Base-by-base conservation (phyloP, 1,284 basidiomycete species). In the Cryptococcus sp. region DNA sequence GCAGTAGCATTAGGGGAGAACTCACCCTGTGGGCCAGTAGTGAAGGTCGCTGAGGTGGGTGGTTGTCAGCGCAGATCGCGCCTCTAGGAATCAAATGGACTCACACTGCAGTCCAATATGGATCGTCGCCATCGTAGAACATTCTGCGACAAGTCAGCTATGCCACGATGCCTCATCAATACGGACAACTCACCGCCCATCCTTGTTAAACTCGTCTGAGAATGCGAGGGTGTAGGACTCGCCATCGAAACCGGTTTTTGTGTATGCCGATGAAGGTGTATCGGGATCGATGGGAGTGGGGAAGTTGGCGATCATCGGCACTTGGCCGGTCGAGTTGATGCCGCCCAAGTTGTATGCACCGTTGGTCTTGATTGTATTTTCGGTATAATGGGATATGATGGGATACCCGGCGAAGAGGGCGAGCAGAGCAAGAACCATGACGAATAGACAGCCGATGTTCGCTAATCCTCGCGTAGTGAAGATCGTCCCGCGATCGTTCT, bases 381-480 rank as follows among this genome's bases (percentile, higher is more conserved):
- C 69, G n/a, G 72, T 69, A 58, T 77, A 78, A 61, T 68, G 70
- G 13, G 72, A 68, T 51, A 80, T 75, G 63, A 80, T 73, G 5
- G 77, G 80, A 60, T 77, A 80, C 4, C 75, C 84, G 56, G 75
- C 83, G 66, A 93, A 93, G 25, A 93, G 83, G 22, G 83, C 80
- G 50, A 91, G 68, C 20, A 92, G 80, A 11, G 83, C 84, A 3
- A 83, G 52, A 45, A 82, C 79, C 7, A 93, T 82, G 25, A 92
- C 51, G 17, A 85, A 57, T 5, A 93, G 79, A 74, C 88, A 91
- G 16, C 90, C 90, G 5, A 92, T 78, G 75, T 92, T 92, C 47
- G 83, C 78, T 8, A 90, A 64, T 25, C 90, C 90, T 72, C 90
- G 83, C 48, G 76, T 71, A 13, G 89, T 91, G 69, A 91, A 85